A percentile compares a stretch with the other conserved stretches of the same genome.
phyloP scores from a whole-genome alignment of 257 asterid genomes.

The Paulownia fortunei region DNA sequence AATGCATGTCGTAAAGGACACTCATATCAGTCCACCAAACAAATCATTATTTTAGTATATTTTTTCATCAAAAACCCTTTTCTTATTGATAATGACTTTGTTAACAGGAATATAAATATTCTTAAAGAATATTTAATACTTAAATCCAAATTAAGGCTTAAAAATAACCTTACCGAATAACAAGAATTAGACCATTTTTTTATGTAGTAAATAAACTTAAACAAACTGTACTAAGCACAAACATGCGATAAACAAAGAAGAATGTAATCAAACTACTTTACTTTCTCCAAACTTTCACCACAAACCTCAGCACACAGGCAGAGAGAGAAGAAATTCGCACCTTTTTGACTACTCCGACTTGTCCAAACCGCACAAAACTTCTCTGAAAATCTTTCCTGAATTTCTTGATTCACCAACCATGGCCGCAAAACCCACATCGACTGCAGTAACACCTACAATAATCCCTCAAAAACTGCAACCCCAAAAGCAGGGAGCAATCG shows the following conservation, averaged over 20 bases:
- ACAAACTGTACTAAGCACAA: constrained; percentile 18
- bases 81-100: no score
- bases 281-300: constrained; percentile 18
- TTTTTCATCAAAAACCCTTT: no score
- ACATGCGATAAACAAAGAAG: constrained; percentile 14
- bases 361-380: background rate
- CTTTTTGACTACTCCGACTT: constrained; percentile 6
- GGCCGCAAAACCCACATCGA: constrained; percentile 51
- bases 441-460: constrained; percentile 21
- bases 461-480: constrained; percentile 41
- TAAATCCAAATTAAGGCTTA: background rate
- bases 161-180: background rate
- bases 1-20: background rate
- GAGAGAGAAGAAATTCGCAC: background rate
- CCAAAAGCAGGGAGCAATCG: constrained; percentile 40
- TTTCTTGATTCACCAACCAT: constrained; percentile 28
- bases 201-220: background rate
- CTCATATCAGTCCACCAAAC: background rate
- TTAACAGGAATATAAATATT: no score
- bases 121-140: background rate
- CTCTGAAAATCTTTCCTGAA: background rate
- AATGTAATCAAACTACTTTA: constrained; percentile 8
- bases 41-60: background rate
- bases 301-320: background rate
- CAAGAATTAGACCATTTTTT: background rate